Evolutionary conservation across 768 basidiomycete genomes (phyloP).

Genomic region (Pisolithus marmoratus): DNA sequence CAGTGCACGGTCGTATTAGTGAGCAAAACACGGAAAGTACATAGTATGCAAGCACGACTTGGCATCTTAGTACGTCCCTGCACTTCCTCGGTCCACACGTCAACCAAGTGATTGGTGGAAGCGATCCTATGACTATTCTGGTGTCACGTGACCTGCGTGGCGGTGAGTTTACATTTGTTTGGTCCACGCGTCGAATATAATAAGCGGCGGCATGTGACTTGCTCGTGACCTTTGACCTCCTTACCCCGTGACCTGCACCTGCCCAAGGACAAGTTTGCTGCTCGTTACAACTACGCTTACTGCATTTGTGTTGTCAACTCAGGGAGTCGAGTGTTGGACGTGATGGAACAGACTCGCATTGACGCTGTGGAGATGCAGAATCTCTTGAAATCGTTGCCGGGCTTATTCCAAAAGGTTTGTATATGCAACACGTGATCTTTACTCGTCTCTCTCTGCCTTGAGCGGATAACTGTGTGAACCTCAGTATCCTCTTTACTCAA

Average conservation of each 20-base stretch:
- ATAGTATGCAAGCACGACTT: too few relatives aligned
- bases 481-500: slow-evolving; percentile 5
- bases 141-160: slow-evolving; percentile 6
- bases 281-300: too few relatives aligned
- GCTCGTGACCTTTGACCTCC: slow-evolving; percentile 35
- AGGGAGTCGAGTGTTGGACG: background rate
- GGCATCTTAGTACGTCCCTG: too few relatives aligned
- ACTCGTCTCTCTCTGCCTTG: slow-evolving; percentile 14
- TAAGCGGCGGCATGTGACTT: slow-evolving; percentile 36
- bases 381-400: slow-evolving; percentile 51
- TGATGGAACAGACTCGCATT: slow-evolving; percentile 17
- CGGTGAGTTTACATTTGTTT: slow-evolving; percentile 29
- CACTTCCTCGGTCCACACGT: too few relatives aligned
- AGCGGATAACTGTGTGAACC: slow-evolving; percentile 10
- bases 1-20: too few relatives aligned
- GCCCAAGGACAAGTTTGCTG: slow-evolving; percentile 5
- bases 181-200: slow-evolving; percentile 21
- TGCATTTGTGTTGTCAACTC: background rate
- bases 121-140: background rate
- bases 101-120: too few relatives aligned
- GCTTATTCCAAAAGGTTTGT: slow-evolving; percentile 51
- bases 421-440: slow-evolving; percentile 20
- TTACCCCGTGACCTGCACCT: slow-evolving; percentile 39
- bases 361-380: slow-evolving; percentile 55
- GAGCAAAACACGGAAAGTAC: too few relatives aligned